These are phyloP conservation scores for Fagopyrum tataricum DNA, from an alignment of 148 eudicot species.

Conservation along the genomic window DNA sequence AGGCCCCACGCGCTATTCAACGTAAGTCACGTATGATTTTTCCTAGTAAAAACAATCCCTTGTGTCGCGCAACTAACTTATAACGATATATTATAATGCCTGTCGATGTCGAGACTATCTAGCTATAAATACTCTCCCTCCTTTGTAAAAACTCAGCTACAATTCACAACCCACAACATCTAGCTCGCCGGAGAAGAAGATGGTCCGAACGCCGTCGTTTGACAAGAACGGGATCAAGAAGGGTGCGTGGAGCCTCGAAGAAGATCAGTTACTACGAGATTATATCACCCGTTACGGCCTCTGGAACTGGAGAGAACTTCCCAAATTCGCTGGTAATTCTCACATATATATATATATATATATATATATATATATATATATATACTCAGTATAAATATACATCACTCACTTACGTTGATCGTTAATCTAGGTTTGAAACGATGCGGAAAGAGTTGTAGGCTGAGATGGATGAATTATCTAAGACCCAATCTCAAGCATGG, in stretches of 20 bases:
- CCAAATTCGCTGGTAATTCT: background rate
- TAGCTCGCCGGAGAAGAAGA: background rate
- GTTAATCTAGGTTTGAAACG: background rate
- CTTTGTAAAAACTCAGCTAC: no score
- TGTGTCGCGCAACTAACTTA: background rate
- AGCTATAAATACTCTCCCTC: no score
- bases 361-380: no score
- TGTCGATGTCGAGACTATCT: no score
- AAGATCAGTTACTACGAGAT: background rate
- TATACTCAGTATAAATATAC: no score
- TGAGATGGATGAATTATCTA: conserved; percentile 12
- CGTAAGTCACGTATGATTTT: background rate
- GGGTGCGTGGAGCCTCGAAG: conserved; percentile 10
- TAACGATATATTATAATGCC: no score
- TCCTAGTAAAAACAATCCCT: background rate
- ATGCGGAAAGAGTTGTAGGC: conserved; percentile 15
- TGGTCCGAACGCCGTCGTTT: background rate
- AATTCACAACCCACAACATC: no score
- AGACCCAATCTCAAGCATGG: conserved; percentile 6
- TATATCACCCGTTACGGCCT: conserved; percentile 2
- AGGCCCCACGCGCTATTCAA: background rate
- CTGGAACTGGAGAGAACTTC: conserved; percentile 8
- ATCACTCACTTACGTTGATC: no score
- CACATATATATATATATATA: no score
- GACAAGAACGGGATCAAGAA: conserved; percentile 3